Evolutionary conservation across 2,329 filamentous ascomycete species (phyloP).

Genomic region (Emmonsia crescens): DNA sequence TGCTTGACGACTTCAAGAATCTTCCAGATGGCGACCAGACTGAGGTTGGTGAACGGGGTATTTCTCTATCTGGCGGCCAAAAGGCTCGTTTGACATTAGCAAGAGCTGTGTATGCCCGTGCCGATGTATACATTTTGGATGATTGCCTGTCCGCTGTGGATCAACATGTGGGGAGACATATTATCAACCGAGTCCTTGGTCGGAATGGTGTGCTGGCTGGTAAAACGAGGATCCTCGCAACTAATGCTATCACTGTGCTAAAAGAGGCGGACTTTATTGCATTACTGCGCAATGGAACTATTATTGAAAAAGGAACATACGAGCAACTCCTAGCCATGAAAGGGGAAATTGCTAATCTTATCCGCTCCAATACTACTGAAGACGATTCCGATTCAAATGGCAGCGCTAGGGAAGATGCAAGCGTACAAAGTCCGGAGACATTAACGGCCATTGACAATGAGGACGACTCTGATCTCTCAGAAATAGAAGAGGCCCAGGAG

Average conservation of each 20-base stretch:
- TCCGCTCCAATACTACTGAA: constrained; percentile 58
- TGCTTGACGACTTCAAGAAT: constrained; percentile 80
- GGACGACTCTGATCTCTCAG: constrained; percentile 41
- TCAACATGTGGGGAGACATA: constrained; percentile 87
- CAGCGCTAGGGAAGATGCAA: constrained; percentile 41
- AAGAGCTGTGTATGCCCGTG: constrained; percentile 86
- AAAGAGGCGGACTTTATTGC: constrained; percentile 82
- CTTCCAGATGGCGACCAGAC: constrained; percentile 94
- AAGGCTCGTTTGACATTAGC: constrained; percentile 89
- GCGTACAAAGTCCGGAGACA: constrained; percentile 58
- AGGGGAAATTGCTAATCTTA: constrained; percentile 73
- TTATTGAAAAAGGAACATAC: constrained; percentile 83
- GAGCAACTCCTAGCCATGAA: constrained; percentile 88
- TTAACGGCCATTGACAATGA: constrained; percentile 41
- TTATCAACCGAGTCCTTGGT: constrained; percentile 90
- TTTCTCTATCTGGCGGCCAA: constrained; percentile 89
- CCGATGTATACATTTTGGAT: constrained; percentile 92
- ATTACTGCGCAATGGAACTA: constrained; percentile 68
- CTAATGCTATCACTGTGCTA: constrained; percentile 86
- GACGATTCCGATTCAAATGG: constrained; percentile 42
- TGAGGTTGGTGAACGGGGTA: constrained; percentile 90
- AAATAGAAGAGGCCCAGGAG: constrained; percentile 55
- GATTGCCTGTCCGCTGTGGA: constrained; percentile 96
- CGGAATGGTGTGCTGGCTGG: constrained; percentile 66
- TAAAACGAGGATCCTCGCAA: constrained; percentile 88